Percentiles rank a stretch among this genome's conserved stretches.
These are phyloP conservation scores for Anacardium occidentale DNA, from an alignment of 345 rosid genomes.

Conservation along the genomic window DNA sequence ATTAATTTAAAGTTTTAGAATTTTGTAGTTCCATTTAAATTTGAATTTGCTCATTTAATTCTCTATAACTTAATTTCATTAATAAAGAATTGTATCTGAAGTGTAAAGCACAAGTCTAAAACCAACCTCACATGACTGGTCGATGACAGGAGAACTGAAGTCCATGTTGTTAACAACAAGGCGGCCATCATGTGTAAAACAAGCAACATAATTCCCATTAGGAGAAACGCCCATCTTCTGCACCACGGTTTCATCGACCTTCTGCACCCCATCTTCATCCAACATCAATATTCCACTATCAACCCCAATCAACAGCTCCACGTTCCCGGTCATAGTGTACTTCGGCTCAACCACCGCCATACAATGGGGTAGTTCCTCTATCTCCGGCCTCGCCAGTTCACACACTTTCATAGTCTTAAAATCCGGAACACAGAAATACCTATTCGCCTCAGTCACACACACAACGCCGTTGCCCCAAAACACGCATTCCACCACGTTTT, in stretches of 20 bases:
- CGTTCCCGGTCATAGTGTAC: constrained; percentile 80
- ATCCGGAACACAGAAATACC: constrained; percentile 65
- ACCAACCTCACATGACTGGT: constrained; percentile 74
- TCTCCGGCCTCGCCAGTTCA: constrained; percentile 25
- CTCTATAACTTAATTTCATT: neutral
- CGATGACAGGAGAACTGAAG: constrained; percentile 47
- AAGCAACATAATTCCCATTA: constrained; percentile 74
- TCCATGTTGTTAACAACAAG: constrained; percentile 64
- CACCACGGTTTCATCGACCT: constrained; percentile 36
- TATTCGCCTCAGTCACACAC: constrained; percentile 76
- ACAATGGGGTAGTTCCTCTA: constrained; percentile 61
- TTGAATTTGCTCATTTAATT: neutral
- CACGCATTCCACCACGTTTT: constrained; percentile 84
- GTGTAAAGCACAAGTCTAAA: neutral
- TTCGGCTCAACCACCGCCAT: constrained; percentile 87
- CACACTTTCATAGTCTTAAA: constrained; percentile 43
- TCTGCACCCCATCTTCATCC: constrained; percentile 82
- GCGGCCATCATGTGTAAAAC: constrained; percentile 83
- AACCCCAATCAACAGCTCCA: constrained; percentile 70
- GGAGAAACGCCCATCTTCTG: constrained; percentile 82
- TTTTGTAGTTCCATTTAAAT: too few relatives aligned
- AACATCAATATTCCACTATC: constrained; percentile 57
- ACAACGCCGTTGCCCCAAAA: constrained; percentile 94
- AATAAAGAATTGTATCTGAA: neutral
- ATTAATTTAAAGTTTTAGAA: neutral